Percentiles rank a stretch among this genome's conserved stretches.
Evolutionary conservation across 257 asterid species (phyloP).

Genomic region (Solanum verrucosum): DNA sequence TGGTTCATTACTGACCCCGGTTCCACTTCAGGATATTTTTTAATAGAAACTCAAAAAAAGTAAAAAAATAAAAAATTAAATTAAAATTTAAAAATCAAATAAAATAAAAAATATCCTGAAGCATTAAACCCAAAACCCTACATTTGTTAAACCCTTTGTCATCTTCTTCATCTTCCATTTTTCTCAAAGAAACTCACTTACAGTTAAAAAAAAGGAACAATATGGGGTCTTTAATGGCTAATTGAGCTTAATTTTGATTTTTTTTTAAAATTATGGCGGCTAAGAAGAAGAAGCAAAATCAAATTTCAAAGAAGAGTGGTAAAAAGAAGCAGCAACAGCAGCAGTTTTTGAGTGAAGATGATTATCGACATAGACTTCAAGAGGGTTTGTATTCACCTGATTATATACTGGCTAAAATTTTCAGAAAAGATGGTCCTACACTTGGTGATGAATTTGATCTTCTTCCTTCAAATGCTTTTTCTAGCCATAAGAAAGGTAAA

Average conservation of each 20-base stretch:
- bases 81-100: background rate
- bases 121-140: slow-evolving; percentile 53
- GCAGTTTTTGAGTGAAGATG: slow-evolving; percentile 44
- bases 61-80: background rate
- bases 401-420: slow-evolving; percentile 50
- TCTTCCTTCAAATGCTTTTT: slow-evolving; percentile 54
- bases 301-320: background rate
- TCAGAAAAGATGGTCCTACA: slow-evolving; percentile 84
- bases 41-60: background rate
- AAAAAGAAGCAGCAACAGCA: slow-evolving; percentile 29
- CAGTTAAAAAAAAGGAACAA: background rate
- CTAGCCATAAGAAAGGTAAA: slow-evolving; percentile 9
- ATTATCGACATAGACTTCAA: slow-evolving; percentile 58
- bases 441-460: slow-evolving; percentile 71
- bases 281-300: slow-evolving; percentile 20
- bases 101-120: background rate
- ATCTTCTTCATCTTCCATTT: slow-evolving; percentile 15
- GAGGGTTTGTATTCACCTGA: slow-evolving; percentile 63
- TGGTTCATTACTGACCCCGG: background rate
- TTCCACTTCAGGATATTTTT: background rate
- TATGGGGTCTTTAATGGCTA: slow-evolving; percentile 14
- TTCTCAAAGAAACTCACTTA: background rate
- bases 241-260: slow-evolving; percentile 5
- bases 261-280: slow-evolving; percentile 19
- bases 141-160: slow-evolving; percentile 41